Conservation (phyloP, 495 filamentous ascomycete species). For the Penicillium cosmopolitanum region DNA sequence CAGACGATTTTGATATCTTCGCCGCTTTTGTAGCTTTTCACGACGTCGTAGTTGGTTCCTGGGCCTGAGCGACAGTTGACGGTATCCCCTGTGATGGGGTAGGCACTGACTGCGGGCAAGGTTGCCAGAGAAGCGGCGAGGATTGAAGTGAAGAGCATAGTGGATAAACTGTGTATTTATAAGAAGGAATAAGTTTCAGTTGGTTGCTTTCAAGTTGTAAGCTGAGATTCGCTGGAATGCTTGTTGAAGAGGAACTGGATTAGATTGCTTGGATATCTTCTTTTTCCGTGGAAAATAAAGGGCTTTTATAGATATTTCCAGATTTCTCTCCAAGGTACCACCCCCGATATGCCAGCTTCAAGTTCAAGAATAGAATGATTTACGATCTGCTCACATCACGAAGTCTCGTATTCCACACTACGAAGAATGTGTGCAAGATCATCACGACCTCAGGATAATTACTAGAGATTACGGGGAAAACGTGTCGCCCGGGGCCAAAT, state of each 20-base stretch:
- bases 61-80: constrained; percentile 26
- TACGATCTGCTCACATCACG: too few relatives aligned
- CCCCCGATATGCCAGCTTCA: too few relatives aligned
- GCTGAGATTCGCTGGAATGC: too few relatives aligned
- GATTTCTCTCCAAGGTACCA: too few relatives aligned
- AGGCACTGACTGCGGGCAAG: constrained; percentile 15
- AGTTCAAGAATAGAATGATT: too few relatives aligned
- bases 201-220: too few relatives aligned
- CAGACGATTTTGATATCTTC: constrained; percentile 17
- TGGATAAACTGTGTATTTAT: background rate
- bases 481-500: background rate
- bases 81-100: constrained; percentile 16
- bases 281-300: too few relatives aligned
- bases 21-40: constrained; percentile 18
- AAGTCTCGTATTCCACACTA: background rate
- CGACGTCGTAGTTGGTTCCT: constrained; percentile 15
- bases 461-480: background rate
- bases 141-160: constrained; percentile 15
- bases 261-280: too few relatives aligned
- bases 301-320: too few relatives aligned
- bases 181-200: too few relatives aligned
- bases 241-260: too few relatives aligned
- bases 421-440: background rate
- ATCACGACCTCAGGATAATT: background rate
- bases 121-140: constrained; percentile 12